phyloP scores from a whole-genome alignment of 768 basidiomycete genomes.

The Boletus pseudo-olivaceus region DNA sequence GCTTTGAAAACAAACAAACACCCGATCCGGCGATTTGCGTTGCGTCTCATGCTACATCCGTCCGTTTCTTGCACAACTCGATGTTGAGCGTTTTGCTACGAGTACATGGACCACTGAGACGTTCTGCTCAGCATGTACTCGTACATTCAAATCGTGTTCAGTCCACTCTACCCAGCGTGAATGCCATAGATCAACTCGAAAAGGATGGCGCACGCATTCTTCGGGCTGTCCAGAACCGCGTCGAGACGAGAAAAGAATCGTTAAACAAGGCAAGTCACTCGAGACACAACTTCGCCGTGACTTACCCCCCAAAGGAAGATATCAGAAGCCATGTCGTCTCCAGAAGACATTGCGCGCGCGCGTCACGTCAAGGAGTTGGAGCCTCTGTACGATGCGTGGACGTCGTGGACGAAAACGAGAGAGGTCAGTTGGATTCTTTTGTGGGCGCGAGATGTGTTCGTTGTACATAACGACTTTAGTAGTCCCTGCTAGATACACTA shows the following conservation, averaged over 20 bases:
- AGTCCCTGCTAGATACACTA: slow-evolving; percentile 65
- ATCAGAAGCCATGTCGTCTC: slow-evolving; percentile 49
- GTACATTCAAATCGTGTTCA: slow-evolving; percentile 7
- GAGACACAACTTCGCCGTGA: neutral
- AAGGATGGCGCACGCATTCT: slow-evolving; percentile 50
- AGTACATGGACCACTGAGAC: slow-evolving; percentile 13
- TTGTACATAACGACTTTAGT: slow-evolving; percentile 29
- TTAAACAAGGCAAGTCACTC: slow-evolving; percentile 39
- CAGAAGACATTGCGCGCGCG: slow-evolving; percentile 54
- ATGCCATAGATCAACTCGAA: slow-evolving; percentile 29
- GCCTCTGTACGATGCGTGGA: slow-evolving; percentile 65
- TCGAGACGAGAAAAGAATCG: slow-evolving; percentile 46
- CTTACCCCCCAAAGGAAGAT: slow-evolving; percentile 34
- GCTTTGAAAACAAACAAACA: slow-evolving; percentile 15
- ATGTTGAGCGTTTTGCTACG: slow-evolving; percentile 13
- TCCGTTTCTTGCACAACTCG: neutral
- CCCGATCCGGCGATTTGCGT: neutral
- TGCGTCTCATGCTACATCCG: neutral
- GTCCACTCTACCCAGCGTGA: slow-evolving; percentile 10
- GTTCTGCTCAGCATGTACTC: slow-evolving; percentile 8
- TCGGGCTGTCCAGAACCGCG: slow-evolving; percentile 49
- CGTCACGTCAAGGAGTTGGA: slow-evolving; percentile 69
- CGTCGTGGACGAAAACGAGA: slow-evolving; percentile 51
- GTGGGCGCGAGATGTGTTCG: neutral
- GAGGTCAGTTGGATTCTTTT: slow-evolving; percentile 43